phyloP scores from a whole-genome alignment of 306 rosid genomes.

The Oemleria cerasiformis region DNA sequence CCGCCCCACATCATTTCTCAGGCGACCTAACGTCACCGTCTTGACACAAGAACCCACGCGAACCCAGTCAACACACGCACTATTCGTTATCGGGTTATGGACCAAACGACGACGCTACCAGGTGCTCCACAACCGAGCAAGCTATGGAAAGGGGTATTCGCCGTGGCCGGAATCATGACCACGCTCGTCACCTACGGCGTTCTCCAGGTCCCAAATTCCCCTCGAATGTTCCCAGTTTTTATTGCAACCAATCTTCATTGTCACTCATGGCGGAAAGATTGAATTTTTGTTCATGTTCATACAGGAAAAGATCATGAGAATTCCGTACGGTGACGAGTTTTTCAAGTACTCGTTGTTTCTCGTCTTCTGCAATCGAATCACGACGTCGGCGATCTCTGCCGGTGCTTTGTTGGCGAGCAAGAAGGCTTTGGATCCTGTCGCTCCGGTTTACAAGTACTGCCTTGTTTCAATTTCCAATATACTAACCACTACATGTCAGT shows the following conservation, averaged over 20 bases:
- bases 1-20: constrained; percentile 14
- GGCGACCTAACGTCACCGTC: constrained; percentile 2
- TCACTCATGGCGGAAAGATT: background rate
- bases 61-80: too few species aligned
- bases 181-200: constrained; percentile 94
- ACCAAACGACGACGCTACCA: constrained; percentile 41
- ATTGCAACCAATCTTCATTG: background rate
- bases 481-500: constrained; percentile 92
- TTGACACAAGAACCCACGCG: background rate
- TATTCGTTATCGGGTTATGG: constrained; percentile 38
- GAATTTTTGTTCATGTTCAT: constrained; percentile 16
- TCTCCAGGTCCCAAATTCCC: constrained; percentile 56
- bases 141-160: constrained; percentile 61
- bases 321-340: constrained; percentile 73
- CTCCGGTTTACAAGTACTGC: constrained; percentile 82
- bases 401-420: constrained; percentile 78
- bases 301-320: constrained; percentile 98
- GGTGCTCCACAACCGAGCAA: constrained; percentile 35
- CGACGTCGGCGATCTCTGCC: constrained; percentile 92
- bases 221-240: background rate
- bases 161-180: constrained; percentile 82
- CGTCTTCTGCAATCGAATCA: constrained; percentile 91
- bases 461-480: constrained; percentile 80
- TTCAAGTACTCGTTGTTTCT: constrained; percentile 80
- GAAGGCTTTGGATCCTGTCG: constrained; percentile 71